Evolutionary conservation across 2,329 filamentous ascomycete species (phyloP).

Genomic region (Aspergillus phoenicis): DNA sequence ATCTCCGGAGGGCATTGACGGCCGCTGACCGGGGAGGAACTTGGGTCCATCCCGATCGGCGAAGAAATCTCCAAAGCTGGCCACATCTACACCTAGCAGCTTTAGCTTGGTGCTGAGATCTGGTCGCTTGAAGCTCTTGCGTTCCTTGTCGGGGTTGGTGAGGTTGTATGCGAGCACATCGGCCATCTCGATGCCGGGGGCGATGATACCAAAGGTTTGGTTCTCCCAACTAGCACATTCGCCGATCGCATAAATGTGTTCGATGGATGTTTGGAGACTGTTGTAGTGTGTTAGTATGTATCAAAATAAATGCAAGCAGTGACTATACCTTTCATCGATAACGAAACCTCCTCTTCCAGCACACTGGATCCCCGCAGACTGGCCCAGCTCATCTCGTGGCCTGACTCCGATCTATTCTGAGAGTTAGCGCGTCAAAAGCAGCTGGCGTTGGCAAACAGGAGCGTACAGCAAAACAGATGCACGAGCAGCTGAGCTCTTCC

Average conservation of each 20-base stretch:
- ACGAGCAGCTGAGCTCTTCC: conserved; percentile 73
- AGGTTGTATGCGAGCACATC: conserved; percentile 90
- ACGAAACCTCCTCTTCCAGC: conserved; percentile 73
- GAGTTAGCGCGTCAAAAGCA: conserved; percentile 7
- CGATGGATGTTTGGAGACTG: conserved; percentile 66
- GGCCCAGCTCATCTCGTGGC: conserved; percentile 75
- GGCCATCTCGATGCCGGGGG: conserved; percentile 88
- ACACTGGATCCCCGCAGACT: conserved; percentile 69
- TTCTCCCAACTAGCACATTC: conserved; percentile 89
- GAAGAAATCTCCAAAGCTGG: conserved; percentile 92
- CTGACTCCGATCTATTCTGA: conserved; percentile 71
- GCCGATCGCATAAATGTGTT: conserved; percentile 81
- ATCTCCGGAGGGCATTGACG: conserved; percentile 36
- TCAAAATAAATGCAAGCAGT: background rate
- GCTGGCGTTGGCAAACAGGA: background rate
- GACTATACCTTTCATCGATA: conserved; percentile 46
- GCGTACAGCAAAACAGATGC: conserved; percentile 76
- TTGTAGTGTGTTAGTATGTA: background rate
- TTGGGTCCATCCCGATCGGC: conserved; percentile 82
- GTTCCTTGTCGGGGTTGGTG: conserved; percentile 72
- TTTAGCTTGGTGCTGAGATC: conserved; percentile 92
- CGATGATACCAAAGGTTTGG: conserved; percentile 86
- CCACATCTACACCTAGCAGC: conserved; percentile 84
- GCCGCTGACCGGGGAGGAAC: conserved; percentile 64
- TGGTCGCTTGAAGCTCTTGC: conserved; percentile 73